Evolutionary conservation across 2,329 filamentous ascomycete species (phyloP), one percentile per base, ranked within the genome.

Genomic region (Coleophoma cylindrospora): DNA sequence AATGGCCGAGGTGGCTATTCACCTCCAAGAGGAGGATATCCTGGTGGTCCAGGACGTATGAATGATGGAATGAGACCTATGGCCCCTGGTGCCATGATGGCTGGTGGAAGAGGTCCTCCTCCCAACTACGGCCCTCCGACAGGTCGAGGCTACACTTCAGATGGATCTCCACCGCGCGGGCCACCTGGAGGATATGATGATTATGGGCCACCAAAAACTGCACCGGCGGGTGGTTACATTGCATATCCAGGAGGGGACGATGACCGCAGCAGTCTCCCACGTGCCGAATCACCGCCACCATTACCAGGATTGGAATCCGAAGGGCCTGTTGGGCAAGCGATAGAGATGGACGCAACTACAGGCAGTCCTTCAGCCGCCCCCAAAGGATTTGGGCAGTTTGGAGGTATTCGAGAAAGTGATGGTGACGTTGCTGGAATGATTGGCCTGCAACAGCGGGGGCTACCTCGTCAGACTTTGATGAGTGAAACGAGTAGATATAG

Each of bases 321-420:
- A 48, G 58, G 43, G 55, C 58, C 66, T 34, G 66, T 83, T 12
- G 83, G 83, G 10, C 84, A 86, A 61, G 83, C 86, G 3, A 79
- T 91, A 48, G 90, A 94, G 66, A 91, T 95, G 88, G 86, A 91
- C 64, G 83, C 85, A 34, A 74, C 76, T n/a, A 74, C 74, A n/a
- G 76, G 76, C 37, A 76, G 74, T 48, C 75, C 77, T 68, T 49
- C 69, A 68, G 27, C 55, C 38, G 54, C 70, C 3, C 71, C 70
- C 13, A 60, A 60, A 37, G 70, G 68, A 13, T 75, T 70, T 54
- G 74, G 70, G 5, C 72, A 74, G 50, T 75, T 73, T 50, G 70
- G 66, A 32, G 64, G 70, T 46, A 65, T 81, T 15, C 71, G 76
- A 45, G 84, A 88, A 48, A 87, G 80, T 57, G 86, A 91, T 61